Percentiles rank a stretch among this genome's conserved stretches.
These are phyloP conservation scores for Toxicodendron radicans DNA, from an alignment of 345 rosid species.

Conservation along the genomic window DNA sequence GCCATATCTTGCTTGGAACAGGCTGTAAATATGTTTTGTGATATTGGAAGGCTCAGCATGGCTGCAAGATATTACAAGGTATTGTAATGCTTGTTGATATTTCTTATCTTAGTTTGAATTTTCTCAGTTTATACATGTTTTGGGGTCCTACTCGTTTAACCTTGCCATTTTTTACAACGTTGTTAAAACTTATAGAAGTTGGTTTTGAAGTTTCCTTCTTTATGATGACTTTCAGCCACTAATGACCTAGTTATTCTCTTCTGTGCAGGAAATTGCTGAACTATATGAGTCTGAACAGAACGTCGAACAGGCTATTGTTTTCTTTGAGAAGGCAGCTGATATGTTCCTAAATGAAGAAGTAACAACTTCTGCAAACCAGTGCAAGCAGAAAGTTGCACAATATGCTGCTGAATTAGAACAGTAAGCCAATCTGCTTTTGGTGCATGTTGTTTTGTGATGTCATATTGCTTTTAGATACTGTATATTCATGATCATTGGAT, in stretches of 20 bases:
- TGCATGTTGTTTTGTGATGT: neutral
- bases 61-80: conserved; percentile 99
- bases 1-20: conserved; percentile 85
- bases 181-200: neutral
- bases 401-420: conserved; percentile 88
- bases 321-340: conserved; percentile 81
- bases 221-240: neutral
- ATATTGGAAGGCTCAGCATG: conserved; percentile 95
- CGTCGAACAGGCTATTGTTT: conserved; percentile 58
- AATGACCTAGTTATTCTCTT: conserved; percentile 3
- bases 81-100: conserved; percentile 11
- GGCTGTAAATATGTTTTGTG: conserved; percentile 81
- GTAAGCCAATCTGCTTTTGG: conserved; percentile 47
- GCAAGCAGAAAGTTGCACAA: conserved; percentile 97
- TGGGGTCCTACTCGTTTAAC: neutral
- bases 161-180: conserved; percentile 2
- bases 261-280: conserved; percentile 80
- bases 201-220: neutral
- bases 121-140: neutral
- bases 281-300: conserved; percentile 65
- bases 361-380: conserved; percentile 92
- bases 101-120: conserved; percentile 2
- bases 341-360: conserved; percentile 81
- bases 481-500: neutral
- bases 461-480: conserved; percentile 2